Base-by-base conservation (phyloP, 2,329 filamentous ascomycete genomes). In the Aspergillus awamori region DNA sequence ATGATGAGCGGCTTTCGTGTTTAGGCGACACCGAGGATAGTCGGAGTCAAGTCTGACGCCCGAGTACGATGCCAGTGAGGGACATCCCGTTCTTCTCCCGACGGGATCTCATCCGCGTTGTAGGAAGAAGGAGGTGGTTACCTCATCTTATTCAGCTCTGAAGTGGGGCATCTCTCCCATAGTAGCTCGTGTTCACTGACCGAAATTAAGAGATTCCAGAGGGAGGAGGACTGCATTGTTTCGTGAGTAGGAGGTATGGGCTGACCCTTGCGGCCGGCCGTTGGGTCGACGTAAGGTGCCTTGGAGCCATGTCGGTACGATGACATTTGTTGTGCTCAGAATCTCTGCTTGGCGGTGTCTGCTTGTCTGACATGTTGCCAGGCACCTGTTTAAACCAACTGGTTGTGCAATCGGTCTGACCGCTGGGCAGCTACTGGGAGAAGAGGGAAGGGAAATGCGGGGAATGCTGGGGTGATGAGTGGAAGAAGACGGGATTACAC, bases 181-280 rank as follows among this genome's bases (percentile, higher is more conserved):
- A 33, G 47, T 30, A 20, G 20, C 20, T 20, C 20, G 20, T 20
- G 20, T 20, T 20, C 20, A 20, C 20, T 28, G 26, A 51, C 24
- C n/a, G 26, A 17, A n/a, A 51, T 17, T n/a, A 33, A 30, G 24
- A 49, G 45, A 30, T 28, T 36, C 15, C 45, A 30, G 30, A 11
- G 53, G 20, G 41, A 43, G 38, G 41, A 43, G 38, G 15, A 55
- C 24, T 30, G 38, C 17, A 17, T 55, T 13, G 53, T 47, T 17
- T 47, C 38, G 33, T 13, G 5, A 36, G 33, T 56, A 10, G 28
- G 4, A 30, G 8, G 28, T 30, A 30, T 30, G 53, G 53, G 53
- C 53, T 56, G 53, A 56, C 53, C 53, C 53, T 56, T 56, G 53
- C 53, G 53, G 53, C n/a, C 8, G 41, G 24, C 10, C 8, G 47